phyloP scores from a whole-genome alignment of 148 eudicot species.

The Polygonum maritimum region DNA sequence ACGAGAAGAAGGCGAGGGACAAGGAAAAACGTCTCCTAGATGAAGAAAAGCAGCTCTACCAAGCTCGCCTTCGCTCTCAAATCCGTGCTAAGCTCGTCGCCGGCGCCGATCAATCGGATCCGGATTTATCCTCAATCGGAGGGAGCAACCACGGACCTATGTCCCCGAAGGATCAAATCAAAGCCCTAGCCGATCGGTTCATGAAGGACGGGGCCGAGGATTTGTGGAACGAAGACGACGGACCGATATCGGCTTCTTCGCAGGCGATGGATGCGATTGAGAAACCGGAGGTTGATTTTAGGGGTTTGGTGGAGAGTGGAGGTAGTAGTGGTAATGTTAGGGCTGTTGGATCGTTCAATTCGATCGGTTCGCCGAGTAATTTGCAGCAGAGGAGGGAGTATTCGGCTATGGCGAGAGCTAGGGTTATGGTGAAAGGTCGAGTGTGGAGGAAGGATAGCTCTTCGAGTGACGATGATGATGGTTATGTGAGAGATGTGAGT shows the following conservation, averaged over 20 bases:
- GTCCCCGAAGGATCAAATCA: conserved; percentile 55
- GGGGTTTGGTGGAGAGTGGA: conserved; percentile 23
- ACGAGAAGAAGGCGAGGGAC: conserved; percentile 73
- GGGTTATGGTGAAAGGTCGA: conserved; percentile 15
- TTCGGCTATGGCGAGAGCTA: conserved; percentile 20
- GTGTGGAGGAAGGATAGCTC: conserved; percentile 26
- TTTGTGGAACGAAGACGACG: conserved; percentile 80
- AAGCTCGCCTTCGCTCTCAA: conserved; percentile 73
- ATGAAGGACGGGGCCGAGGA: conserved; percentile 81
- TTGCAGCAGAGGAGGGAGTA: conserved; percentile 35
- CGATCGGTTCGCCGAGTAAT: conserved; percentile 4
- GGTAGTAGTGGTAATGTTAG: not conserved
- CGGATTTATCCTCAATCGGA: not conserved
- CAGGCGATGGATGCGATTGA: conserved; percentile 1
- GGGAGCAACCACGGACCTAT: conserved; percentile 28
- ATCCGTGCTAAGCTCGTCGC: conserved; percentile 42
- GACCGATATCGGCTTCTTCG: conserved; percentile 30
- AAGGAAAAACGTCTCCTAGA: conserved; percentile 69
- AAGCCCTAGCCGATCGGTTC: conserved; percentile 76
- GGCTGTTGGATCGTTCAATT: not conserved
- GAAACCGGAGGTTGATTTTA: conserved; percentile 26
- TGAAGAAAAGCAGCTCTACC: conserved; percentile 75
- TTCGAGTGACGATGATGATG: conserved; percentile 27
- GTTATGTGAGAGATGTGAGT: conserved; percentile 10
- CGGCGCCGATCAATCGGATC: not conserved